These are phyloP conservation scores for Colletotrichum higginsianum DNA, from an alignment of 2,329 filamentous ascomycete genomes.

Conservation along the genomic window DNA sequence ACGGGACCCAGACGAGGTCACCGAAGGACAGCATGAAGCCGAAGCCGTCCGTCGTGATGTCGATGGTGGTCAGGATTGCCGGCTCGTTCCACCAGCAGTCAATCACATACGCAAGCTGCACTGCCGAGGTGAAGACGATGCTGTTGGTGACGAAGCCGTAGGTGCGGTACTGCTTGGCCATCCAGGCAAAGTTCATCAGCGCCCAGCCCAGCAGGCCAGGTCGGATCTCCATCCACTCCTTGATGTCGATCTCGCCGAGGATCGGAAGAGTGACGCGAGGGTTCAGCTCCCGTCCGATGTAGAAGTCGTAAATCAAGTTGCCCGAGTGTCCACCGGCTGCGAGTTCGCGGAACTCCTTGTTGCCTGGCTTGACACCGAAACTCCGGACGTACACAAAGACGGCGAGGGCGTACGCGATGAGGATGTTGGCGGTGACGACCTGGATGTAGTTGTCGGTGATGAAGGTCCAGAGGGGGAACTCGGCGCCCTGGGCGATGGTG, in stretches of 20 bases:
- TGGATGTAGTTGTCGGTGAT: conserved; percentile 93
- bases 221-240: conserved; percentile 90
- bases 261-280: conserved; percentile 85
- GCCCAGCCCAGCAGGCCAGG: conserved; percentile 93
- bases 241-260: conserved; percentile 90
- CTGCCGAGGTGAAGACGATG: conserved; percentile 82
- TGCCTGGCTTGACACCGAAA: conserved; percentile 84
- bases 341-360: conserved; percentile 81
- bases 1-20: conserved; percentile 93
- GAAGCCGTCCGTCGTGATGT: conserved; percentile 93
- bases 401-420: conserved; percentile 81
- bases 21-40: conserved; percentile 96
- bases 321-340: conserved; percentile 86
- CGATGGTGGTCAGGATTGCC: conserved; percentile 92
- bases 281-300: conserved; percentile 93
- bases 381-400: conserved; percentile 86
- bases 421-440: conserved; percentile 85
- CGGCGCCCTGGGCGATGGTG: conserved; percentile 81
- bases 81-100: conserved; percentile 91
- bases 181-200: conserved; percentile 85
- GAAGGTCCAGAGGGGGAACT: conserved; percentile 92
- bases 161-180: conserved; percentile 89
- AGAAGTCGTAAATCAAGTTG: conserved; percentile 95
- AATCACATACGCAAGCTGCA: conserved; percentile 87
- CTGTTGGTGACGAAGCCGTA: conserved; percentile 89